Base-by-base conservation (phyloP, 352 stramenopile genomes). In the Pythium plurisporium region DNA sequence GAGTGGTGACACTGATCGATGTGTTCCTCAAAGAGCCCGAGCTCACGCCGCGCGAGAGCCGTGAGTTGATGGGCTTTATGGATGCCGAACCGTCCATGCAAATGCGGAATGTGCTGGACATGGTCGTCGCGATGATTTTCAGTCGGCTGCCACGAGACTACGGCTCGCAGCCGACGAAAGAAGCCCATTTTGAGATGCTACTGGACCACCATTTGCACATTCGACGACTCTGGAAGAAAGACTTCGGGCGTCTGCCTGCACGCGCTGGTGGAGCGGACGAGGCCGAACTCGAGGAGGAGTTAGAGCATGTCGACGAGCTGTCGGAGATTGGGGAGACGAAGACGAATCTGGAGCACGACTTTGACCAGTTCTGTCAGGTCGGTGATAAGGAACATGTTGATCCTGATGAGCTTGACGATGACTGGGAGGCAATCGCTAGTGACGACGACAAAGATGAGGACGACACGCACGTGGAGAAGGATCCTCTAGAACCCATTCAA, bases 71-170 rank as follows among this genome's bases (percentile, higher is more conserved):
- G 41, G 49, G 45, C 15, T 59, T 62, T 34, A 36, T 26, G 38
- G 55, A 62, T 23, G 50, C 42, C 5, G 26, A 33, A 33, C 62
- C 62, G 14, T 38, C 27, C 47, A 68, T 54, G 47, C 49, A 34
- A 66, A 59, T 36, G 61, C 64, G 11, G 60, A 93, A 90, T 56
- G 81, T 94, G 38, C 60, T 94, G 37, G 85, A 94, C 52, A 94
- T 93, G 82, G 74, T 94, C 30, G 69, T 94, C 8, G 83, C 81
- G 15, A 94, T 94, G 85, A 61, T 92, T 4, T 94, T 94, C 55
- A 72, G 76, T 5, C 85, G 85, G n/a, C 59, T 94, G 48, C 85
- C 85, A 31, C 74, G 71, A n/a, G 78, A 87, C 54, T 84, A 82
- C 23, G 67, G 67, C 15, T 59, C 76, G 25, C 55, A 79, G 22